Evolutionary conservation across 371 early-diverging fungal species (phyloP), one percentile per base, ranked within the genome.

Genomic region (Gilbertella persicaria): DNA sequence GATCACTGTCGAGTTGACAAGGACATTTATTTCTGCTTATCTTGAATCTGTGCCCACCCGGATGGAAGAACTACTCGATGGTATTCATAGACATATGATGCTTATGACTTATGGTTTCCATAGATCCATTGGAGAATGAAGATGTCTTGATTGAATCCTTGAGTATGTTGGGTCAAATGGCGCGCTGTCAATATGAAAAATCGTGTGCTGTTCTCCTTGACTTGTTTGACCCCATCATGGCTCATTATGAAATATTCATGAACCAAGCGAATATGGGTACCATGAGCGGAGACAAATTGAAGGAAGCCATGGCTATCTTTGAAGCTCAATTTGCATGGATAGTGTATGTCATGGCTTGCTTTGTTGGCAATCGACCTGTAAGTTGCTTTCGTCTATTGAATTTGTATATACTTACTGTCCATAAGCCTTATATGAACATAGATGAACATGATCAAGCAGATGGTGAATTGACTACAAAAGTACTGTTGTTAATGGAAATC

Each of bases 261-360:
- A 41, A 28, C 39, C 68, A 64, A 24, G 57, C 57, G 12, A 50
- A 36, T 17, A 59, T 58, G 53, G 59, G 55, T 5, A 20, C 41
- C 0, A 46, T 60, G 2, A 26, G 40, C 25, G 60, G 53, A 6
- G 70, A 71, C 16, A 66, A 55, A 2, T 41, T 63, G 40, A 73
- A 68, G 13, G 69, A 71, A 3, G 64, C 75, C 0, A 42, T 76
- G 19, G 75, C 69, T 5, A 56, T 79, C 0, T 73, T 67, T 30
- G 86, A 88, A 56, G 62, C 75, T 30, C 79, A 80, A 70, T 75
- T 92, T 55, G 79, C 91, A 0, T 92, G 91, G 91, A 67, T 88
- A 29, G 81, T 90, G 19, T 88, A 92, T 47, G 73, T 85, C 20
- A 85, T 85, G 58, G 86, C 85, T 33, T 77, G 82, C 10, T 83